Evolutionary conservation across 1,284 basidiomycete species (phyloP).

Genomic region (Moesziomyces antarcticus): DNA sequence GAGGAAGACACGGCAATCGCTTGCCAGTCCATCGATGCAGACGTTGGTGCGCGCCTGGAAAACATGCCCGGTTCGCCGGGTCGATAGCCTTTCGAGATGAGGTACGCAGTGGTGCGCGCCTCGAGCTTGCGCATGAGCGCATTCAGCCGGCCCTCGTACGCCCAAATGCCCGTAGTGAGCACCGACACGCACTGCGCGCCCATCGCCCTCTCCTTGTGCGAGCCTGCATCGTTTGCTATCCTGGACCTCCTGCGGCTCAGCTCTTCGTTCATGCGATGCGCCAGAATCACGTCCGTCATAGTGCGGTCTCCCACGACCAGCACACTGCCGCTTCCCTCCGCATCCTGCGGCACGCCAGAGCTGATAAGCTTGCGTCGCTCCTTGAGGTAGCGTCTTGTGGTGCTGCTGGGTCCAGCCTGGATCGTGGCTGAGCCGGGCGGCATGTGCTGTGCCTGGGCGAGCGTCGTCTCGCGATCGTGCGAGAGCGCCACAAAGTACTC

Average conservation of each 20-base stretch:
- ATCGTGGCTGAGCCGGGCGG: constrained; percentile 18
- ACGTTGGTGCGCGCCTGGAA: constrained; percentile 5
- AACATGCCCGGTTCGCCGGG: constrained; percentile 42
- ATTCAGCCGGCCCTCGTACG: constrained; percentile 63
- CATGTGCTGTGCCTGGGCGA: constrained; percentile 58
- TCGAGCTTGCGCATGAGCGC: constrained; percentile 63
- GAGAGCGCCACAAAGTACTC: constrained; percentile 71
- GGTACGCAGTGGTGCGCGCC: constrained; percentile 26
- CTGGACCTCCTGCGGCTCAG: constrained; percentile 25
- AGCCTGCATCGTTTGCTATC: constrained; percentile 15
- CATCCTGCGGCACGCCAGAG: constrained; percentile 73
- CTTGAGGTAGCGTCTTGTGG: constrained; percentile 19
- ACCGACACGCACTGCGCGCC: constrained; percentile 55
- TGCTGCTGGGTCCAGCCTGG: constrained; percentile 36
- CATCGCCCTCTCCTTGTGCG: constrained; percentile 25
- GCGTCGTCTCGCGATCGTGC: constrained; percentile 49
- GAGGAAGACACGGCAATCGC: constrained; percentile 7
- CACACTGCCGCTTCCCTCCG: constrained; percentile 71
- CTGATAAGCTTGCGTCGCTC: constrained; percentile 24
- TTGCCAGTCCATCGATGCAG: constrained; percentile 21
- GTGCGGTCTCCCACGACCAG: constrained; percentile 88
- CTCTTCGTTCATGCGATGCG: constrained; percentile 73
- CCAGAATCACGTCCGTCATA: constrained; percentile 89
- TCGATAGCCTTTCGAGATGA: constrained; percentile 35
- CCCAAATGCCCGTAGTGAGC: constrained; percentile 66